Base-by-base conservation (phyloP, 2,329 filamentous ascomycete genomes). In the Albifimbria verrucaria region DNA sequence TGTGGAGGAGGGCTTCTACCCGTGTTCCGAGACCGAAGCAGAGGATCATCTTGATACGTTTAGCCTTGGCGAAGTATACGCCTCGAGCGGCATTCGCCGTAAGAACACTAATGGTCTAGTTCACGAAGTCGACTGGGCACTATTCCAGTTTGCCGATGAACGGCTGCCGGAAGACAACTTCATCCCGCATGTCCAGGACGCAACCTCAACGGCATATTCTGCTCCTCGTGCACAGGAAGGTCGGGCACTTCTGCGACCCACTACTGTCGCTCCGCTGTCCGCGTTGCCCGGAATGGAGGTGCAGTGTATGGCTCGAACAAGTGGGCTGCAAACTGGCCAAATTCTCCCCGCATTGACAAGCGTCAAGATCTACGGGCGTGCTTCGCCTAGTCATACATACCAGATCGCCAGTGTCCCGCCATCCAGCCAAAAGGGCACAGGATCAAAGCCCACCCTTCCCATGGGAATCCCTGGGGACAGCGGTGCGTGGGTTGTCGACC, bases 111-210 rank as follows among this genome's bases (percentile, higher is more conserved):
- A 88, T 55, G 86, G 87, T 4, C 75, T 95, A 22, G 77, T 90
- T 6, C 93, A 97, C 67, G 93, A 97, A 69, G 92, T 97, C 44
- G 93, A 97, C 69, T 97, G 93, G 93, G 92, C 92, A 0, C 76
- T 97, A 2, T 92, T 97, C 61, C 85, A 89, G 59, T 90, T 97
- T 57, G 77, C 87, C 11, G 77, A 86, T 4, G 80, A 86, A 11
- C 84, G 93, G 1, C 74, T 86, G 15, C 89, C 93, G 3, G 76
- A 81, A 0, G 80, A 83, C 54, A 97, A 97, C 61, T 71, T 82
- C 11, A 87, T 96, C 21, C 83, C 83, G 2, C 50, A 61, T 44
- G 55, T 65, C 18, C 32, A 57, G 21, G 52, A 52, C 25, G 48
- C 43, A 9, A 53, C 56, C 4, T 55, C 55, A 1, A 54, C 51